Evolutionary conservation across 164 flowering plant genomes (phyloP).

Genomic region (Tetrastigma voinierianum): DNA sequence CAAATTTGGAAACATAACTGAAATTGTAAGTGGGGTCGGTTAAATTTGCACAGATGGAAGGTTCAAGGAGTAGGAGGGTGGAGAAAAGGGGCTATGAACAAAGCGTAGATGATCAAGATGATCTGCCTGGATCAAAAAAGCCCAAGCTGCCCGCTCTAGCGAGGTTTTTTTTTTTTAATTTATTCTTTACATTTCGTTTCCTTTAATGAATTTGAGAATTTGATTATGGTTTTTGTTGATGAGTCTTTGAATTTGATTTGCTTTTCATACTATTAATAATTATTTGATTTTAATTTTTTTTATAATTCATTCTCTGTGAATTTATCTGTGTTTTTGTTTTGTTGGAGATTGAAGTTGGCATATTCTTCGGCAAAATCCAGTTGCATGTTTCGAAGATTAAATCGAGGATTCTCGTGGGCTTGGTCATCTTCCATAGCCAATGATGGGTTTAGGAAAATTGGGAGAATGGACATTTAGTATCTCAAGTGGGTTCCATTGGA

Average conservation of each 20-base stretch:
- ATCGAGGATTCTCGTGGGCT: too few relatives aligned
- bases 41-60: slow-evolving; percentile 32
- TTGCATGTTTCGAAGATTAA: too few relatives aligned
- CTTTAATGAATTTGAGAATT: not conserved
- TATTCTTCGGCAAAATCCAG: too few relatives aligned
- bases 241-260: not conserved
- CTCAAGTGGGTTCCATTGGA: not conserved
- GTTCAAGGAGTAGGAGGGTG: slow-evolving; percentile 23
- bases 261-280: not conserved
- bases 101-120: slow-evolving; percentile 25
- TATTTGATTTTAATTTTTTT: not conserved
- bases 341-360: too few relatives aligned
- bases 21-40: not conserved
- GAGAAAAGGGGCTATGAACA: slow-evolving; percentile 44
- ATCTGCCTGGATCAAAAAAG: slow-evolving; percentile 33
- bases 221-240: not conserved
- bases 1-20: slow-evolving; percentile 3
- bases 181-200: not conserved
- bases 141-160: slow-evolving; percentile 49
- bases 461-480: not conserved
- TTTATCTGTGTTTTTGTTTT: not conserved
- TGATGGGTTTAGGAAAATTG: not conserved
- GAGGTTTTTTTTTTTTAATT: slow-evolving; percentile 27
- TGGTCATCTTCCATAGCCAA: not conserved
- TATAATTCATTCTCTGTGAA: not conserved